Base-by-base conservation (phyloP, 2,329 filamentous ascomycete species). In the Fusarium siculi region DNA sequence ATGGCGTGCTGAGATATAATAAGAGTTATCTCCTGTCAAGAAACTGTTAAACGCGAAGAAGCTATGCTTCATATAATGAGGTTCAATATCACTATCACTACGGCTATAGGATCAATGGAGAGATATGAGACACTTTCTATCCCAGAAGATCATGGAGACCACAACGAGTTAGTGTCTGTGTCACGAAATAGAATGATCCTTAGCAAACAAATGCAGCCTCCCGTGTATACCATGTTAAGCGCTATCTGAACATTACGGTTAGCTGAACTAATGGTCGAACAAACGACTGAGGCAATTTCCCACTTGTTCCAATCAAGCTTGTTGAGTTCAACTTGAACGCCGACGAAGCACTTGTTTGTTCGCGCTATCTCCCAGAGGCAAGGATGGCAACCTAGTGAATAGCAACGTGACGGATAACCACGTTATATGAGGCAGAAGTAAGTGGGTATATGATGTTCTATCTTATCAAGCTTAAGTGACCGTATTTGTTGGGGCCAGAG, bases 211-310 rank as follows among this genome's bases (percentile, higher is more conserved):
- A 37, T 58, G 55, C 55, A 37, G 11, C 19, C 7, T 37, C 15
- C 23, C 23, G 7, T 49, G 16, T 11, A 47, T 9, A 19, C 19
- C 5, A 15, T 7, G 5, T 2, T 6, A 37, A 23, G 30, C 0
- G 30, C 10, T 7, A 49, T 9, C 14, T 10, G 1, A 21, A 5
- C 9, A n/a, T n/a, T 2, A 19, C 0, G 3, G 0, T 32, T 57
- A 1, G 3, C 25, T 14, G 3, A 14, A n/a, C 5, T 18, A n/a
- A 40, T 40, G 7, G 1, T 7, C 7, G 4, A 15, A 28, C 7
- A 40, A 54, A n/a, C 23, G n/a, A 4, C 4, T n/a, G 2, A 5
- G 19, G 10, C 4, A 9, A n/a, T 12, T n/a, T 28, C 3, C 2
- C 18, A 28, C 14, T 8, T 52, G 4, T 16, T 36, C 12, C 2